These are phyloP conservation scores for Syzygium oleosum DNA, from an alignment of 345 rosid species.

Conservation along the genomic window DNA sequence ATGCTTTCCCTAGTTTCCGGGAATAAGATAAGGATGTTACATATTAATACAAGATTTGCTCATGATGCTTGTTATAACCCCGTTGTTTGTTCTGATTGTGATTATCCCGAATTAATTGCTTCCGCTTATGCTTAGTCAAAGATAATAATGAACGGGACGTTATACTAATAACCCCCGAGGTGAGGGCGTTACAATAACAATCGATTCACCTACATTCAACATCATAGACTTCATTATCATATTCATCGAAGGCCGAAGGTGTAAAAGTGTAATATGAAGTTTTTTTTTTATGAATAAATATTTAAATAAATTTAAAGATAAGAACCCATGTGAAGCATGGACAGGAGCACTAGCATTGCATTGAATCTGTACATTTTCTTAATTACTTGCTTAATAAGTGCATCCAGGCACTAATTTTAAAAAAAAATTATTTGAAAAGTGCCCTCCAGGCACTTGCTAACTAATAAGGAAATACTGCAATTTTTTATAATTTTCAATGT, in stretches of 20 bases:
- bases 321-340: not conserved
- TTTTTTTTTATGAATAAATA: not conserved
- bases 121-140: too few species aligned
- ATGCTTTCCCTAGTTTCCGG: too few species aligned
- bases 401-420: not conserved
- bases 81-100: too few species aligned
- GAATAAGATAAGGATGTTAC: too few species aligned
- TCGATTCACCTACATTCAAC: not conserved
- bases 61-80: too few species aligned
- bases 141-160: too few species aligned
- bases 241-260: not conserved
- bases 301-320: not conserved
- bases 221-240: not conserved
- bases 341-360: not conserved
- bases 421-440: not conserved
- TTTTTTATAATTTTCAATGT: not conserved
- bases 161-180: too few species aligned
- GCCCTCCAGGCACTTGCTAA: not conserved
- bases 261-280: not conserved
- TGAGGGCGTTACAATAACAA: not conserved
- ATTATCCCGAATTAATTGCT: too few species aligned
- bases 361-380: not conserved
- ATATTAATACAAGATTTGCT: too few species aligned
- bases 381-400: not conserved
- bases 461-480: not conserved